Conservation (phyloP, 2,329 filamentous ascomycete genomes). For the Elsinoe australis region DNA sequence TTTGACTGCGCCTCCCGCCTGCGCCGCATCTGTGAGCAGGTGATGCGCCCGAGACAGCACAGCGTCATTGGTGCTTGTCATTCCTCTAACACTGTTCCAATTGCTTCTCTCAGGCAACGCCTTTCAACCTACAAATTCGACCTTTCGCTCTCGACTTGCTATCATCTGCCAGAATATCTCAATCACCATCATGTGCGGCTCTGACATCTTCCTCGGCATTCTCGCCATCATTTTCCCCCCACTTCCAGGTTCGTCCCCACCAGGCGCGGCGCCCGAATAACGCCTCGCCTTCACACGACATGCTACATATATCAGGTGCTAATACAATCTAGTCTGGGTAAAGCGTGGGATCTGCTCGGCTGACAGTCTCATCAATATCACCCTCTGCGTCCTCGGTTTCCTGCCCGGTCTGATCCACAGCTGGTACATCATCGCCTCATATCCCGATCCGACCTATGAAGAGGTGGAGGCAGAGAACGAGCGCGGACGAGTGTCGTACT, state of each 20-base stretch:
- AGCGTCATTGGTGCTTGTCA: constrained; percentile 9
- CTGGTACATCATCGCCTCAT: constrained; percentile 95
- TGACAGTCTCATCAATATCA: constrained; percentile 91
- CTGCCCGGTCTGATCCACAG: constrained; percentile 86
- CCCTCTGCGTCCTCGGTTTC: constrained; percentile 57
- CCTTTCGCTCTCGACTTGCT: neutral
- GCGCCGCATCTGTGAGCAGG: constrained; percentile 1
- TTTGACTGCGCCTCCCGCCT: constrained; percentile 1
- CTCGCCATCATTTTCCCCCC: constrained; percentile 56
- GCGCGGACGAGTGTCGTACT: constrained; percentile 59
- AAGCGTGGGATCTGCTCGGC: constrained; percentile 88
- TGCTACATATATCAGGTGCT: constrained; percentile 4
- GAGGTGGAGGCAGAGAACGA: constrained; percentile 51
- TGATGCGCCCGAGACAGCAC: constrained; percentile 11
- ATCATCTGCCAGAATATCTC: neutral
- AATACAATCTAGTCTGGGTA: constrained; percentile 67
- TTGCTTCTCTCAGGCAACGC: constrained; percentile 3
- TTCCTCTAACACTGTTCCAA: neutral
- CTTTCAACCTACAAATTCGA: neutral
- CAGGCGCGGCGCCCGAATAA: constrained; percentile 5
- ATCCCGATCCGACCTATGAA: constrained; percentile 64
- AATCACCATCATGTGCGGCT: constrained; percentile 46
- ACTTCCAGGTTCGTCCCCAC: constrained; percentile 43
- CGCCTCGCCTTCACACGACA: constrained; percentile 17
- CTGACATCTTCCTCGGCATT: constrained; percentile 54